Evolutionary conservation across 2,329 filamentous ascomycete genomes (phyloP), one percentile per base, ranked within the genome.

Genomic region (Epichloe gansuensis): DNA sequence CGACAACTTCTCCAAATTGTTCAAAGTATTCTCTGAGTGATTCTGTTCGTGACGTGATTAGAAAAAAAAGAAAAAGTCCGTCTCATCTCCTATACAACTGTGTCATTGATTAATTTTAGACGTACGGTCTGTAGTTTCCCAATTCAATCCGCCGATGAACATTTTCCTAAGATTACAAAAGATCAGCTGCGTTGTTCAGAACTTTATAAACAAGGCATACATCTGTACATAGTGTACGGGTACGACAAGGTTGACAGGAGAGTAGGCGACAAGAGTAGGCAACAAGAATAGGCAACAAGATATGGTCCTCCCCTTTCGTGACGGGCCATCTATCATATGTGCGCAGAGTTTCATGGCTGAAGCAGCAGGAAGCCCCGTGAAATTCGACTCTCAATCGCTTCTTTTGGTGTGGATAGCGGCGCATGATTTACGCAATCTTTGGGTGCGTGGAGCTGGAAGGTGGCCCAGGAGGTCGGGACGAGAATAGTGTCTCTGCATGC

Each of bases 61-160:
- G 46, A 44, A 51, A 39, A 47, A 25, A 55, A 47, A 23, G 56
- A 58, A 54, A 61, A 56, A 50, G 35, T 39, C 34, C 35, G 38
- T 23, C 46, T 3, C 4, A 9, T 48, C 13, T 25, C 21, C 42
- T 44, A 21, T 25, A 28, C 25, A n/a, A 8, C 25, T 13, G 15
- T 8, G 17, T 8, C 5, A 15, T 9, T 25, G 8, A 44, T 21
- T 9, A 12, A 5, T 25, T 37, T 43, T 39, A 23, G 45, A 72
- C 90, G 78, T 83, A 97, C 91, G 84, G 74, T 97, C 91, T 52
- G 93, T 97, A 15, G 93, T 98, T 71, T 98, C 93, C 93, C 93
- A 98, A 67, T 98, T 98, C 52, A 98, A 74, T 42, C 93, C 93
- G 63, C 93, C 93, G 70, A 98, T 98, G 63, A 98, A 98, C 93